Evolutionary conservation across 2,329 filamentous ascomycete genomes (phyloP).

Genomic region (Plectosphaerella cucumerina): DNA sequence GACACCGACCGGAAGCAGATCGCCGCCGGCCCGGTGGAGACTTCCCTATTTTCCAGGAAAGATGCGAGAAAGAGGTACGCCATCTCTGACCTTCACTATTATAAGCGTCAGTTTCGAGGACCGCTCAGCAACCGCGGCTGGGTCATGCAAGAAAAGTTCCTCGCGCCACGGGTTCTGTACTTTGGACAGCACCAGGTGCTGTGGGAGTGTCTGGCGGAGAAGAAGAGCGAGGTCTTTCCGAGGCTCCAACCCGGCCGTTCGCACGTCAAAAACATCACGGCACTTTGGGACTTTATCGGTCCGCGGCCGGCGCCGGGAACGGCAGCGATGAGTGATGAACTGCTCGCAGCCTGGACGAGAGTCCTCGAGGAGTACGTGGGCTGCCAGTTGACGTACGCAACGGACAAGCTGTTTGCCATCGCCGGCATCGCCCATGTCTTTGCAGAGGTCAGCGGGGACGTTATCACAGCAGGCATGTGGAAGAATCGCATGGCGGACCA

Average conservation of each 20-base stretch:
- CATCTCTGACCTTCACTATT: background rate
- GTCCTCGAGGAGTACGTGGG: background rate
- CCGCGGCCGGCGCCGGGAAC: no score
- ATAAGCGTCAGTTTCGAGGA: background rate
- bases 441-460: background rate
- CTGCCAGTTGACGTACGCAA: background rate
- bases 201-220: constrained; percentile 11
- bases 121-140: constrained; percentile 13
- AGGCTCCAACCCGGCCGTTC: background rate
- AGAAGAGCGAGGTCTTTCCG: background rate
- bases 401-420: background rate
- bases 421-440: background rate
- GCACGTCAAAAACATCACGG: background rate
- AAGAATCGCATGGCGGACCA: background rate
- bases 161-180: constrained; percentile 13
- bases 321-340: no score
- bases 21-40: background rate
- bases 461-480: background rate
- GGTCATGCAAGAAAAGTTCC: constrained; percentile 17
- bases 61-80: no score
- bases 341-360: no score
- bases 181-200: constrained; percentile 11
- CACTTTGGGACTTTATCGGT: background rate
- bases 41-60: background rate
- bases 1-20: background rate